phyloP scores from a whole-genome alignment of 768 basidiomycete genomes.

The Sarcodon sp. region DNA sequence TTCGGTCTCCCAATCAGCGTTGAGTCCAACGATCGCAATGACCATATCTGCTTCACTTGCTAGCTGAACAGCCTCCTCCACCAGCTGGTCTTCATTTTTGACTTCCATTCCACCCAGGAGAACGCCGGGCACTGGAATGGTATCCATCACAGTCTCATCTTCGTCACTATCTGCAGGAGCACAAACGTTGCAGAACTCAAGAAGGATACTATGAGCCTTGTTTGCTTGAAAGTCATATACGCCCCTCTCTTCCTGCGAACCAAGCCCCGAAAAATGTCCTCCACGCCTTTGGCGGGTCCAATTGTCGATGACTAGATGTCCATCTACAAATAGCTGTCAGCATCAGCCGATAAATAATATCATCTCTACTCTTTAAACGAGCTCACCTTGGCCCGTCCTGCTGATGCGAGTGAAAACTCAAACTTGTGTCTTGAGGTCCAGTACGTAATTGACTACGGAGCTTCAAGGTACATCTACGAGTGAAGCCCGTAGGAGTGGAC shows the following conservation, averaged over 20 bases:
- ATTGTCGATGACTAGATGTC: conserved; percentile 66
- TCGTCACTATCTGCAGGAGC: conserved; percentile 62
- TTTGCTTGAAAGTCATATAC: conserved; percentile 39
- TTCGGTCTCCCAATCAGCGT: conserved; percentile 75
- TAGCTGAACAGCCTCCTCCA: conserved; percentile 48
- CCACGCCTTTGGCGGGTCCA: conserved; percentile 68
- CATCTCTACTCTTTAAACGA: background rate
- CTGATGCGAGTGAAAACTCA: conserved; percentile 57
- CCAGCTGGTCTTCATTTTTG: conserved; percentile 38
- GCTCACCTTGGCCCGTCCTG: conserved; percentile 55
- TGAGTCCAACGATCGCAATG: conserved; percentile 68
- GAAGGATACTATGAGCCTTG: conserved; percentile 38
- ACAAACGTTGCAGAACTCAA: conserved; percentile 67
- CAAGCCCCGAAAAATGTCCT: conserved; percentile 51
- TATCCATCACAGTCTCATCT: conserved; percentile 33
- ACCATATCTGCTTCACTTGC: conserved; percentile 63
- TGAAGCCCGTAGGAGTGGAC: conserved; percentile 38
- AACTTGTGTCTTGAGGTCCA: conserved; percentile 40
- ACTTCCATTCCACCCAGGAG: conserved; percentile 66
- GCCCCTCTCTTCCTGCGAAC: conserved; percentile 53
- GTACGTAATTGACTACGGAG: conserved; percentile 50
- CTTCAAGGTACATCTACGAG: conserved; percentile 47
- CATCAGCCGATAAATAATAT: too few species aligned
- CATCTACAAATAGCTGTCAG: conserved; percentile 50
- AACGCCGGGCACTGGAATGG: conserved; percentile 58